Conservation (phyloP, 2,329 filamentous ascomycete species). For the Verruconis gallopava region DNA sequence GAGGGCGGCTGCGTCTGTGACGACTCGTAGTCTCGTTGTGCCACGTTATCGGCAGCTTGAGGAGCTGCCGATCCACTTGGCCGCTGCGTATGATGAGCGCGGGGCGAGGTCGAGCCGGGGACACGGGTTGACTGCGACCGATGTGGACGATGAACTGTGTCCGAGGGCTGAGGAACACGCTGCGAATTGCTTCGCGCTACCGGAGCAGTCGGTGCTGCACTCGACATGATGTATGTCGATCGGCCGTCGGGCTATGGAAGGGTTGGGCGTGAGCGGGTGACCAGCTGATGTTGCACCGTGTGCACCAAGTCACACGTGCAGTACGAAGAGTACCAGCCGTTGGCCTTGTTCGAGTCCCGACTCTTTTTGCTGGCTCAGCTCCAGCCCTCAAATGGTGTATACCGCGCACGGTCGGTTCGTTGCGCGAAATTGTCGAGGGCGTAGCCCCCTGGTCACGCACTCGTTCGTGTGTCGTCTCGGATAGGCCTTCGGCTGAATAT, state of each 20-base stretch:
- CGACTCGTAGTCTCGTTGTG: slow-evolving; percentile 62
- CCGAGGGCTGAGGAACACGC: slow-evolving; percentile 1
- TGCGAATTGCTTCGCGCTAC: slow-evolving; percentile 37
- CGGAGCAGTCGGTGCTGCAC: slow-evolving; percentile 33
- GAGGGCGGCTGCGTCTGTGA: slow-evolving; percentile 43
- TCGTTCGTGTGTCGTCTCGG: no score
- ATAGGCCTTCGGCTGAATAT: no score
- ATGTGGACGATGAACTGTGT: slow-evolving; percentile 23
- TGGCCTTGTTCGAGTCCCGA: no score
- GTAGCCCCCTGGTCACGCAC: no score
- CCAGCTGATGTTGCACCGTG: no score
- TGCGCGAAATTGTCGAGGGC: no score
- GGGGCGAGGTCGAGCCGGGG: slow-evolving; percentile 22
- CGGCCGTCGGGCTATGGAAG: background rate
- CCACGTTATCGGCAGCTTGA: slow-evolving; percentile 37
- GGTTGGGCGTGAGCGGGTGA: background rate
- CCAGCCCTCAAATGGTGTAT: no score
- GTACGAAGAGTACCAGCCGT: no score
- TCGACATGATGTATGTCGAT: slow-evolving; percentile 19
- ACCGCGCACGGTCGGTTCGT: no score
- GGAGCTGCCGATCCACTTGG: slow-evolving; percentile 27
- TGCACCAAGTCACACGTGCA: no score
- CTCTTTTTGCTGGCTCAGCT: no score
- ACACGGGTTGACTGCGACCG: slow-evolving; percentile 32
- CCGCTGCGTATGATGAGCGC: slow-evolving; percentile 14